Percentiles rank a stretch among this genome's conserved stretches.
Conservation (phyloP, 2,329 filamentous ascomycete genomes). For the Scortechinia acanthostroma region DNA sequence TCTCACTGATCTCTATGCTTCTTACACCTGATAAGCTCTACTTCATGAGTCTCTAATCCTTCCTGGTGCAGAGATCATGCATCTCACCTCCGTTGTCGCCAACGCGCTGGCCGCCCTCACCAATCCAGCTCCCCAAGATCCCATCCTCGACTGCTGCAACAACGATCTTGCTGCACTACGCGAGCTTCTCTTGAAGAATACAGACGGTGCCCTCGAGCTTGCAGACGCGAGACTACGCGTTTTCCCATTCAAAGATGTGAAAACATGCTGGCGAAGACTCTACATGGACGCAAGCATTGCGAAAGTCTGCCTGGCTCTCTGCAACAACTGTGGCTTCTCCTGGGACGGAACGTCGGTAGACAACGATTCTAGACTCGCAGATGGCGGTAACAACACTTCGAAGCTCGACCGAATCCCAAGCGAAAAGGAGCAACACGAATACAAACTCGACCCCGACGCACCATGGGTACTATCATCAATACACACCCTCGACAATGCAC, state of each 20-base stretch:
- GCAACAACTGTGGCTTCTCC: background rate
- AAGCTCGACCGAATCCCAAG: background rate
- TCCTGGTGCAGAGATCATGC: conserved; percentile 9
- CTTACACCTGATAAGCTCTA: no score
- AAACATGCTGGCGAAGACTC: conserved; percentile 43
- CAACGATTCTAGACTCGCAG: no score
- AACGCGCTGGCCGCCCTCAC: conserved; percentile 15
- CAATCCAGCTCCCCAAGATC: conserved; percentile 17
- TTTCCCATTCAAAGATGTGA: conserved; percentile 47
- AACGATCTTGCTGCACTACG: conserved; percentile 10
- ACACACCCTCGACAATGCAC: conserved; percentile 44
- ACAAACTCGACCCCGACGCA: background rate
- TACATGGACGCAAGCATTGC: conserved; percentile 48
- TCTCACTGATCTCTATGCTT: no score
- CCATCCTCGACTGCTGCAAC: conserved; percentile 22
- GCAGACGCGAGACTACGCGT: conserved; percentile 43
- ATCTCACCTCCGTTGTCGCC: conserved; percentile 12
- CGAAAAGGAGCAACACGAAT: no score
- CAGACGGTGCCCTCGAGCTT: conserved; percentile 31
- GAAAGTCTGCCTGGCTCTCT: conserved; percentile 24
- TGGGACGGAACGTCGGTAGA: no score
- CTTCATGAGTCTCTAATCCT: no score
- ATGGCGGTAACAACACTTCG: background rate
- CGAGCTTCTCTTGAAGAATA: conserved; percentile 15
- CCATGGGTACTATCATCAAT: conserved; percentile 25